These are phyloP conservation scores for Trichoderma pleuroti DNA, from an alignment of 2,329 filamentous ascomycete species.

Conservation along the genomic window DNA sequence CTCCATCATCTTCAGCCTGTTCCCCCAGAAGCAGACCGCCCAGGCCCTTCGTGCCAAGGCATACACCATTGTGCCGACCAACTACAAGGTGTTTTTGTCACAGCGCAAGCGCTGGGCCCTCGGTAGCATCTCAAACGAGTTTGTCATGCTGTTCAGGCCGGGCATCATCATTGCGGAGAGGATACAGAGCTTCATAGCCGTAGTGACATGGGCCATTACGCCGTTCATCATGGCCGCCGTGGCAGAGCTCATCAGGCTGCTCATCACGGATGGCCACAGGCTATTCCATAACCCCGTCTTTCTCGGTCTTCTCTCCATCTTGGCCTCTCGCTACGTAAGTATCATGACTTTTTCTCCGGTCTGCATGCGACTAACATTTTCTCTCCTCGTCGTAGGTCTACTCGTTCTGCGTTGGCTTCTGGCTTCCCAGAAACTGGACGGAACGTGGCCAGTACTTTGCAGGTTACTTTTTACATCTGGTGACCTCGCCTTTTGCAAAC, in stretches of 20 bases:
- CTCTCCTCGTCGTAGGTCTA: constrained; percentile 32
- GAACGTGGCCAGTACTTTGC: constrained; percentile 38
- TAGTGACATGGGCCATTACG: constrained; percentile 45
- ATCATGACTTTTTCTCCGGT: background rate
- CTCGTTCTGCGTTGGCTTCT: constrained; percentile 41
- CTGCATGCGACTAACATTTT: background rate
- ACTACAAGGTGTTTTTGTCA: constrained; percentile 45
- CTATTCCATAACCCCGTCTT: constrained; percentile 37
- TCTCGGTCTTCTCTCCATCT: constrained; percentile 36
- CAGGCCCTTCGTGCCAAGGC: constrained; percentile 47
- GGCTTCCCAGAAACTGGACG: constrained; percentile 39
- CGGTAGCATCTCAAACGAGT: constrained; percentile 47
- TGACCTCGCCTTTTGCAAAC: constrained; percentile 42
- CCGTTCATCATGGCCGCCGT: constrained; percentile 43
- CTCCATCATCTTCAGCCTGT: constrained; percentile 45
- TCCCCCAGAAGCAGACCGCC: constrained; percentile 42
- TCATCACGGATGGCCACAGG: constrained; percentile 32
- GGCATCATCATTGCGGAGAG: constrained; percentile 43
- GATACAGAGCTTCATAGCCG: constrained; percentile 44
- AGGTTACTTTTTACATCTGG: constrained; percentile 38
- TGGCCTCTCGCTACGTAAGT: constrained; percentile 42
- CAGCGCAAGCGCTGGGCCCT: constrained; percentile 49
- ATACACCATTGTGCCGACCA: constrained; percentile 45
- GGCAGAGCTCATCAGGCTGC: constrained; percentile 35
- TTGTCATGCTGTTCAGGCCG: constrained; percentile 45